Conservation (phyloP, 305 asterid species). For the Andrographis paniculata region DNA sequence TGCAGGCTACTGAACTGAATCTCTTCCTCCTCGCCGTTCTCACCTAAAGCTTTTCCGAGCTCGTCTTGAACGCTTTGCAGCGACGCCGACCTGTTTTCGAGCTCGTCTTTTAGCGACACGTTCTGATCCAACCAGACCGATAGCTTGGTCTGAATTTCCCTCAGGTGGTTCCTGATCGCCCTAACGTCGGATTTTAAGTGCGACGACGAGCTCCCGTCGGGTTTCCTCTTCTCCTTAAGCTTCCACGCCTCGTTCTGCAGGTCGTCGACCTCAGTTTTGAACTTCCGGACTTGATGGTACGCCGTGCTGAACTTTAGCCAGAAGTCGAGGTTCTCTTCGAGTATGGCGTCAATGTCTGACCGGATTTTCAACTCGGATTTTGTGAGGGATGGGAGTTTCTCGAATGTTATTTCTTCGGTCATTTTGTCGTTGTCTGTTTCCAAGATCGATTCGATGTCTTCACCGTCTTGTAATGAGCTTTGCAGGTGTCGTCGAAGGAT, state of each 20-base stretch:
- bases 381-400: conserved; percentile 28
- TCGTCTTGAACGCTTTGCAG: conserved; percentile 37
- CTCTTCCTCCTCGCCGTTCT: conserved; percentile 31
- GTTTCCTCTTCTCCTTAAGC: conserved; percentile 25
- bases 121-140: conserved; percentile 36
- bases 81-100: conserved; percentile 29
- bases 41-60: conserved; percentile 28
- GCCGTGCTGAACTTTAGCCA: conserved; percentile 84
- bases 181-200: conserved; percentile 31
- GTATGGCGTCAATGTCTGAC: conserved; percentile 44
- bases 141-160: conserved; percentile 41
- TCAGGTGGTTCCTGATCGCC: conserved; percentile 44
- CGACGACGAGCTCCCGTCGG: conserved; percentile 17
- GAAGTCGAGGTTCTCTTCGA: conserved; percentile 70
- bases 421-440: no score
- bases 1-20: conserved; percentile 41
- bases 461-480: conserved; percentile 15
- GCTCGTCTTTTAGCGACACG: conserved; percentile 31
- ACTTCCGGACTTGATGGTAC: conserved; percentile 70
- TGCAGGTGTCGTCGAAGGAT: conserved; percentile 29
- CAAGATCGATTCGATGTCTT: conserved; percentile 21
- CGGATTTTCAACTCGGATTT: conserved; percentile 55
- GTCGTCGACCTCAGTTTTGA: conserved; percentile 61
- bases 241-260: conserved; percentile 41
- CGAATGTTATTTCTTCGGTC: no score